These are phyloP conservation scores for Ballota nigra DNA, from an alignment of 257 asterid genomes.

Conservation along the genomic window DNA sequence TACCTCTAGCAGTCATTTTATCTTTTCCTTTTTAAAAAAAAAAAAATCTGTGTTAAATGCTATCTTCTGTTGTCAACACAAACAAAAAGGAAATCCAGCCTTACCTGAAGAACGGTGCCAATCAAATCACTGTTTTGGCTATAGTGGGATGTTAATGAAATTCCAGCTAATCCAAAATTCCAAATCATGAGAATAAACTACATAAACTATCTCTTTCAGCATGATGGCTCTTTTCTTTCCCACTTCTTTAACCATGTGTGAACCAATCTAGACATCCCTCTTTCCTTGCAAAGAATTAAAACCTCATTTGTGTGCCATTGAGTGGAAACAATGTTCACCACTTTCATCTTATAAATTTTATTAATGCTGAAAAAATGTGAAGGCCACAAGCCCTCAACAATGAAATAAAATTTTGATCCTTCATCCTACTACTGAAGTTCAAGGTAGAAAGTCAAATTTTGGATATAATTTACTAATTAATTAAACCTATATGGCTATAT, in stretches of 20 bases:
- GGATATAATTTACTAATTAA: too few species aligned
- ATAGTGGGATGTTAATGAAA: background rate
- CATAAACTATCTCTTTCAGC: too few species aligned
- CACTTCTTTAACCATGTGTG: background rate
- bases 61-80: background rate
- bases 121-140: constrained; percentile 3
- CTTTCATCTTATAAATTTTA: background rate
- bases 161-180: background rate
- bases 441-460: background rate
- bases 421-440: background rate
- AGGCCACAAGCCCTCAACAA: background rate
- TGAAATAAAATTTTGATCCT: background rate
- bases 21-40: background rate
- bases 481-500: too few species aligned
- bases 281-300: background rate
- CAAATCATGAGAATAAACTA: background rate
- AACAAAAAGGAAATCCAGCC: background rate
- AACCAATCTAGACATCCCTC: background rate
- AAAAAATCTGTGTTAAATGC: background rate
- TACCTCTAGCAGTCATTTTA: constrained; percentile 6
- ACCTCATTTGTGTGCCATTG: background rate
- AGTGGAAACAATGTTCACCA: background rate
- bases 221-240: background rate
- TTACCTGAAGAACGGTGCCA: background rate
- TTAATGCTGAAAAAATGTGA: background rate